Base-by-base conservation (phyloP, 306 rosid genomes). In the Sphenostylis stenocarpa region DNA sequence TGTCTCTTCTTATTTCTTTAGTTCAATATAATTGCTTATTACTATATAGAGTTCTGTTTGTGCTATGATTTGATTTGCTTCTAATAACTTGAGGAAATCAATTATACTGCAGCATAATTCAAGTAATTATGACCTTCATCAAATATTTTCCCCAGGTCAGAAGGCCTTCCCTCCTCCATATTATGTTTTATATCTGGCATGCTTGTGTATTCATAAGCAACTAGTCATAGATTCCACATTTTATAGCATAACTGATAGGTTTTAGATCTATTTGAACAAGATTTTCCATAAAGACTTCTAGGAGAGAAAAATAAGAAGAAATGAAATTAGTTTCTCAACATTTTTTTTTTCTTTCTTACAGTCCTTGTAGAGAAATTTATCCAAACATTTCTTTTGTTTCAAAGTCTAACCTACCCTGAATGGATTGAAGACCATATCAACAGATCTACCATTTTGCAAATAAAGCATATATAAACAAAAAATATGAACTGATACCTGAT, bases 141-240 rank as follows among this genome's bases (percentile, higher is more conserved):
- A 93, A 93, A 79, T 93, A 93, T 67, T 83, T 88, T 51, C 98
- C 98, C 33, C 98, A 93, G 98, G 98, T 91, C 60, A 67, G 78
- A 72, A 12, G 77, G 52, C 16, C 13, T 11, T 20, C 38, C 34
- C 39, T 75, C 44, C 34, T 75, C 47, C 26, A 17, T 67, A 7
- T 29, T 28, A 10, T 53, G 19, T 23, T 70, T 12, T 11, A 4
- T 31, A 31, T 3, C 0, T 31, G 3, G 34, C 34, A 31, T 31
- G 34, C 34, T 3, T 31, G 34, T 31, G 2, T 31, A 31, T 31
- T 31, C 34, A 31, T 31, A 31, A 31, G 34, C 34, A 1, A 31
- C 1, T 26, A 26, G 2, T 26, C 2, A 4, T 31, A 31, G 41
- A 0, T 6, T 36, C 10, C 8, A 6, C 10, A 6, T 36, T 36